Conservation (phyloP, 306 rosid species). For the Corylus avellana region DNA sequence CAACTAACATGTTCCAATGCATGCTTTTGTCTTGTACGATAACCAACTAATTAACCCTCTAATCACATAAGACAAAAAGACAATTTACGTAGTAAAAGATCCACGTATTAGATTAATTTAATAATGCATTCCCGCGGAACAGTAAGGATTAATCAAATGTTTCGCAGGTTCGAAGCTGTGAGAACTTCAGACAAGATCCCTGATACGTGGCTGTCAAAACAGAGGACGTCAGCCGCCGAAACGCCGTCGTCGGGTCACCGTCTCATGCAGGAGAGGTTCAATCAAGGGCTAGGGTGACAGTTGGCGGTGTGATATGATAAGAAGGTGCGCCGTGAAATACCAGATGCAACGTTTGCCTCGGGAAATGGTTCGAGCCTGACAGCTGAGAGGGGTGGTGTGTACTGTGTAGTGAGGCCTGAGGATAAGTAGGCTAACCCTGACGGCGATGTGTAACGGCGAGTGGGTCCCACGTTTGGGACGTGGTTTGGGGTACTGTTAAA, state of each 20-base stretch:
- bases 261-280: conserved; percentile 10
- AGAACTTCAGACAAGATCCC: conserved; percentile 48
- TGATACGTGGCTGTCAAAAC: conserved; percentile 40
- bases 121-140: neutral
- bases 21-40: conserved; percentile 28
- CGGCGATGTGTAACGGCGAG: conserved; percentile 33
- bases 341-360: conserved; percentile 8
- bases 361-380: conserved; percentile 10
- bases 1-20: conserved; percentile 19
- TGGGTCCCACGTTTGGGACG: conserved; percentile 13
- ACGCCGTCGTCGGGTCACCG: conserved; percentile 40
- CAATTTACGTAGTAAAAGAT: neutral
- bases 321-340: conserved; percentile 11
- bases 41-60: neutral
- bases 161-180: conserved; percentile 44
- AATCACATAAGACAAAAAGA: neutral
- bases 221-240: conserved; percentile 23
- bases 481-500: neutral
- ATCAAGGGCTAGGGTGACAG: neutral
- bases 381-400: neutral
- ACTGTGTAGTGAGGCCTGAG: no score
- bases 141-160: conserved; percentile 4
- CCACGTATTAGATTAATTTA: neutral
- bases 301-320: neutral
- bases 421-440: neutral